These are phyloP conservation scores for Cladosporium sp. DNA, from an alignment of 2,329 filamentous ascomycete species.

Conservation along the genomic window DNA sequence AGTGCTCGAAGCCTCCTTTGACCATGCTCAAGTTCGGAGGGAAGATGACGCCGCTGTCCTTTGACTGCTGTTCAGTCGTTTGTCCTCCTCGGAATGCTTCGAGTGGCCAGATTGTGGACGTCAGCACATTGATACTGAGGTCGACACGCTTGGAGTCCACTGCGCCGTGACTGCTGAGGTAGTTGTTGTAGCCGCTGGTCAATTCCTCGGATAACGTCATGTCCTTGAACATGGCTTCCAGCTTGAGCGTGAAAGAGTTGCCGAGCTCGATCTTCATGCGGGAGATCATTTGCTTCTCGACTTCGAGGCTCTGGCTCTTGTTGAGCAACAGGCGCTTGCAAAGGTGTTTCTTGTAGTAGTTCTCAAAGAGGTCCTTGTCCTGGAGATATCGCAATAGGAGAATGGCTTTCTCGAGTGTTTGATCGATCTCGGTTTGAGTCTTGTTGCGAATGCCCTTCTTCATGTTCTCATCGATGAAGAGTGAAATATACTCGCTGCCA, in stretches of 20 bases:
- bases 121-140: conserved; percentile 78
- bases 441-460: conserved; percentile 93
- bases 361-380: conserved; percentile 92
- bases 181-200: conserved; percentile 68
- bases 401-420: conserved; percentile 83
- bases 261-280: conserved; percentile 97
- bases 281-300: conserved; percentile 91
- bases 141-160: conserved; percentile 64
- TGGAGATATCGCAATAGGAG: conserved; percentile 80
- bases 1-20: conserved; percentile 81
- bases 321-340: conserved; percentile 81
- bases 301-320: conserved; percentile 85
- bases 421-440: conserved; percentile 81
- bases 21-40: conserved; percentile 69
- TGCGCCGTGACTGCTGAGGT: conserved; percentile 58
- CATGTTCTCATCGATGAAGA: conserved; percentile 95
- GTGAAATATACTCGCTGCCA: conserved; percentile 85
- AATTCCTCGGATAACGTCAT: conserved; percentile 85
- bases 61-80: conserved; percentile 35
- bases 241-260: conserved; percentile 85
- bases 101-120: conserved; percentile 91
- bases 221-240: conserved; percentile 98
- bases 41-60: conserved; percentile 60
- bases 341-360: conserved; percentile 97
- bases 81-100: conserved; percentile 70